These are phyloP conservation scores for Nakaseomyces kungkrabaensis DNA, from an alignment of 1,139 yeast species.

Conservation along the genomic window DNA sequence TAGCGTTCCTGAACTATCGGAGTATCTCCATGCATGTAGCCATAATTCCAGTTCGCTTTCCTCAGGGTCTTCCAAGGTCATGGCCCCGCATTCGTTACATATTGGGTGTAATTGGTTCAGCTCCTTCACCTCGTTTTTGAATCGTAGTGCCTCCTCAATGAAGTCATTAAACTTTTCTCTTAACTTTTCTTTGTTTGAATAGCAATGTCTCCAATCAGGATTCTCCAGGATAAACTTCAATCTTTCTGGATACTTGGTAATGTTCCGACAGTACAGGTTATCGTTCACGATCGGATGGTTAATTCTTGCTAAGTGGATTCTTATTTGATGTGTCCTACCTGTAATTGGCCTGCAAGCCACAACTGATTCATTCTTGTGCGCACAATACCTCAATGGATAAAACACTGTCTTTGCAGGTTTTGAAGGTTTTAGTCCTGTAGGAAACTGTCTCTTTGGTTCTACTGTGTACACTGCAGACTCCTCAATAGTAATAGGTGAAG, in stretches of 20 bases:
- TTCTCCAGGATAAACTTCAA: constrained; percentile 36
- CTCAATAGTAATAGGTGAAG: constrained; percentile 31
- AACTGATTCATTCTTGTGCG: constrained; percentile 38
- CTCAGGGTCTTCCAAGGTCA: constrained; percentile 34
- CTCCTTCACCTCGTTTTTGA: constrained; percentile 9
- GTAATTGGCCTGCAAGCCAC: constrained; percentile 59
- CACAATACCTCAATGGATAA: constrained; percentile 28
- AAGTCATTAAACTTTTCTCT: constrained; percentile 20
- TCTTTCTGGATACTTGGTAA: constrained; percentile 19
- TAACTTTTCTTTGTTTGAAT: constrained; percentile 40
- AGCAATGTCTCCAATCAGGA: constrained; percentile 57
- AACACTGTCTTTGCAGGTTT: constrained; percentile 37
- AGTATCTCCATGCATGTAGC: constrained; percentile 50
- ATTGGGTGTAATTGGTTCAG: constrained; percentile 28
- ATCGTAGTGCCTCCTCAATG: constrained; percentile 14
- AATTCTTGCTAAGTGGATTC: constrained; percentile 58
- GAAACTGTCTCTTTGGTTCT: constrained; percentile 47
- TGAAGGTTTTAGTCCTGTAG: constrained; percentile 22
- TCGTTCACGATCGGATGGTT: constrained; percentile 68
- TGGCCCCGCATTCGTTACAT: constrained; percentile 41
- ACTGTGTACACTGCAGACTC: constrained; percentile 61
- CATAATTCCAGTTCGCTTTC: constrained; percentile 36
- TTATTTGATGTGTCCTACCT: constrained; percentile 71
- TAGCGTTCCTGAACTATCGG: constrained; percentile 37
- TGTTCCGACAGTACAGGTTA: constrained; percentile 39